Percentiles rank a stretch among this genome's conserved stretches.
phyloP scores from a whole-genome alignment of 106 monocot genomes.

The Cymbidium sinense region DNA sequence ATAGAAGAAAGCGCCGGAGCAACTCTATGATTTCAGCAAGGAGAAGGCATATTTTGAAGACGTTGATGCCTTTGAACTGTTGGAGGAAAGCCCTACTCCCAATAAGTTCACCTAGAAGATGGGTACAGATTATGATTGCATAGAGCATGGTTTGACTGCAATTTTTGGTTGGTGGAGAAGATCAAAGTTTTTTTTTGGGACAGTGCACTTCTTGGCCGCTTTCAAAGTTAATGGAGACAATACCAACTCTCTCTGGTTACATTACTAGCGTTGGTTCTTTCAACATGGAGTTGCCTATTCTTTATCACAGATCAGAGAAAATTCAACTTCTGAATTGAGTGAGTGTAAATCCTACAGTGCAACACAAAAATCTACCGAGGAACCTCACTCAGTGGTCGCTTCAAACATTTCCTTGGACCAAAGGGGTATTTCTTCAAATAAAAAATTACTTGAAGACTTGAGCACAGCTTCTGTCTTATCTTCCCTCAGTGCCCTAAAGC shows the following conservation, averaged over 20 bases:
- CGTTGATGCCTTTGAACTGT: slow-evolving; percentile 78
- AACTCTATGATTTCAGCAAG: slow-evolving; percentile 48
- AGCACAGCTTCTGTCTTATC: slow-evolving; percentile 15
- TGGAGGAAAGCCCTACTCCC: slow-evolving; percentile 87
- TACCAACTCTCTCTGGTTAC: background rate
- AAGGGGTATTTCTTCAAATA: slow-evolving; percentile 13
- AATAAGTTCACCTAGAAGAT: slow-evolving; percentile 52
- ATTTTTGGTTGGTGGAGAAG: slow-evolving; percentile 80
- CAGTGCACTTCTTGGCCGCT: slow-evolving; percentile 15
- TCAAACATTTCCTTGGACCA: slow-evolving; percentile 7
- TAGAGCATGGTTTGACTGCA: slow-evolving; percentile 53
- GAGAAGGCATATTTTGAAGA: slow-evolving; percentile 86
- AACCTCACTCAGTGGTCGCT: background rate
- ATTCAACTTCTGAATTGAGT: slow-evolving; percentile 23
- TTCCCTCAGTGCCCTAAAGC: slow-evolving; percentile 46
- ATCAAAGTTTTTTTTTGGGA: slow-evolving; percentile 40
- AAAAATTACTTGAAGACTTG: slow-evolving; percentile 5
- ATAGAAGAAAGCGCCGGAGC: slow-evolving; percentile 44
- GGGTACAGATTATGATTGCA: slow-evolving; percentile 26
- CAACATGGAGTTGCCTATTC: background rate
- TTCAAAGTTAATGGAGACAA: slow-evolving; percentile 20
- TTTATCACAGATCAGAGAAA: slow-evolving; percentile 33
- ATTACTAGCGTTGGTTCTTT: background rate
- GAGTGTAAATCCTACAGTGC: slow-evolving; percentile 10
- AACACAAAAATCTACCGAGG: slow-evolving; percentile 24